Base-by-base conservation (phyloP, 208 protist genomes). In the Polymyxa betae region DNA sequence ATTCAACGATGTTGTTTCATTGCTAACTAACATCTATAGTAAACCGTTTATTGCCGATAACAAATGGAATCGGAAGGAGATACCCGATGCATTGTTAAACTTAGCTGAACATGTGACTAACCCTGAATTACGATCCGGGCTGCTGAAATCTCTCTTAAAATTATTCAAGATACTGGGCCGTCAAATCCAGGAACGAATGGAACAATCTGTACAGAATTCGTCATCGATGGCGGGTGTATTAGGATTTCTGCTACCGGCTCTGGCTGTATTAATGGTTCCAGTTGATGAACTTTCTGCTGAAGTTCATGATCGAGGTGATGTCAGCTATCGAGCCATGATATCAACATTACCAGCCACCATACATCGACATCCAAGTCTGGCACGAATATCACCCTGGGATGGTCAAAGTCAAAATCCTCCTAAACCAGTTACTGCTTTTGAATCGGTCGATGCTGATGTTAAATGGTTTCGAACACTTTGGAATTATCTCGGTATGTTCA, bases 31-130 rank as follows among this genome's bases (percentile, higher is more conserved):
- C 72, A 82, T 82, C n/a, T 82, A 82, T n/a, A 82, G 72, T n/a
- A 82, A 82, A n/a, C 72, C 72, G 72, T 82, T 82, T 43, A 82
- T 82, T 16, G 16, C 72, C 16, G 72, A 82, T n/a, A 82, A 82
- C 72, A 82, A 82, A 43, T 82, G 72, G 72, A 82, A 82, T 43
- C 5, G 72, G 12, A 82, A 82, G 72, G 72, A 82, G 72, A 82
- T 82, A 20, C 72, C 72, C n/a, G 72, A 82, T 82, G 72, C 72
- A 20, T n/a, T 82, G 12, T n/a, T 82, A 20, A 20, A 82, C 16
- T n/a, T 82, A 20, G 72, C 72, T 20, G 35, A 5, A 5, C 5
- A 43, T 43, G 72, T 82, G 16, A 82, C 72, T 5, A 16, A 20
- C 35, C 35, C 72, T 5, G 72, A 82, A 20, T n/a, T 82, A 5